phyloP scores from a whole-genome alignment of 805 yeast genomes.

The Spathaspora gorwiae region DNA sequence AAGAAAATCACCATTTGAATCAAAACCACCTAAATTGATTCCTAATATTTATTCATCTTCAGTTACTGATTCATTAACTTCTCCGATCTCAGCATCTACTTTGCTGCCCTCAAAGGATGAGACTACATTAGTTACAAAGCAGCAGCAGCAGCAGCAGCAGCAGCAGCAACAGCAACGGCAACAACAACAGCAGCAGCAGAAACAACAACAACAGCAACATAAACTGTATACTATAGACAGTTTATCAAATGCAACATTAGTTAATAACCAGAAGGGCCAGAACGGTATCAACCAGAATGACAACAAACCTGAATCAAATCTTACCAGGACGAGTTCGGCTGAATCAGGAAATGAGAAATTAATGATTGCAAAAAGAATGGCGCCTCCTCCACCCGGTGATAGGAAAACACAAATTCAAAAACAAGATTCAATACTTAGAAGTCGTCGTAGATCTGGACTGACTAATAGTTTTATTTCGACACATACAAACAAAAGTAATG shows the following conservation, averaged over 20 bases:
- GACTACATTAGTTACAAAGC: neutral
- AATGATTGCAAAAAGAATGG: slow-evolving; percentile 64
- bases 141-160: neutral
- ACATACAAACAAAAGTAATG: neutral
- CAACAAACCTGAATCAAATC: neutral
- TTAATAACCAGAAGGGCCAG: neutral
- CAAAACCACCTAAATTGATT: slow-evolving; percentile 34
- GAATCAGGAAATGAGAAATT: slow-evolving; percentile 9
- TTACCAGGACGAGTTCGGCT: neutral
- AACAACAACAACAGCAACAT: neutral
- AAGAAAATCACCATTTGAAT: slow-evolving; percentile 67
- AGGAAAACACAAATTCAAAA: slow-evolving; percentile 7
- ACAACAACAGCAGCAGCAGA: neutral
- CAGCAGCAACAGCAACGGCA: neutral
- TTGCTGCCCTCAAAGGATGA: slow-evolving; percentile 24
- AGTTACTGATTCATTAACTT: slow-evolving; percentile 18
- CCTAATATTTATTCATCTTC: slow-evolving; percentile 34
- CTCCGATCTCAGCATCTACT: slow-evolving; percentile 36
- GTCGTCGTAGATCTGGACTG: slow-evolving; percentile 1
- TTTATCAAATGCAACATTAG: neutral
- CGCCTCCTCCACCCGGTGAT: slow-evolving; percentile 62
- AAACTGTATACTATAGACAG: neutral
- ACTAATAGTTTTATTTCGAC: neutral
- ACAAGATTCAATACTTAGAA: slow-evolving; percentile 7
- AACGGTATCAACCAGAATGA: neutral